Base-by-base conservation (phyloP, 2,329 filamentous ascomycete species). In the Albifimbria verrucaria region DNA sequence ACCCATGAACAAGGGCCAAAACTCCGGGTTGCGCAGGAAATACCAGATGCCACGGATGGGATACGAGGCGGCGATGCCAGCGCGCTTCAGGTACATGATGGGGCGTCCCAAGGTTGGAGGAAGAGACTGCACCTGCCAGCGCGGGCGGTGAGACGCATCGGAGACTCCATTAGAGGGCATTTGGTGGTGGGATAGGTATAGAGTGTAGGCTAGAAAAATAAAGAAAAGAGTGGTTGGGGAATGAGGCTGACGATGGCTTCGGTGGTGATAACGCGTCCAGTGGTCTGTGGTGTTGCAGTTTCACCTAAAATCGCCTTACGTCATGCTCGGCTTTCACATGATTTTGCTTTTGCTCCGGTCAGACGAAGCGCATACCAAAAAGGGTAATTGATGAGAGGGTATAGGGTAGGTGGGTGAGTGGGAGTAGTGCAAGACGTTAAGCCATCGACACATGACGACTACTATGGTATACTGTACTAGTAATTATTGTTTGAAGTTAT, bases 1-100 rank as follows among this genome's bases (percentile, higher is more conserved):
- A 22, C 88, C 79, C 53, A 83, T 77, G 59, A 96, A 88, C 1
- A 97, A 80, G 22, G 92, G 92, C 71, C 88, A 95, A 59, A 94
- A 88, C 62, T 89, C 91, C 21, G 83, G 86, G 66, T 92, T 89
- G 26, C 81, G 78, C 49, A 83, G 60, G 70, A 95, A 96, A 73
- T 93, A 96, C 74, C 83, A 85, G 64, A 97, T 86, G 57, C 94
- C 93, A 72, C 87, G 76, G 49, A 86, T 65, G 18, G 84, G 83
- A 57, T 82, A 86, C 3, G 76, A 77, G 2, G 74, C 78, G 2
- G 80, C 78, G 42, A 70, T 57, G 53, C 71, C 60, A 12, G 74
- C 79, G 48, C 78, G 72, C 39, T 59, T 68, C 43, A 77, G 45
- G 62, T 80, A 81, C 45, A 62, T 61, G 32, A 69, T 60, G 3